Base-by-base conservation (phyloP, 345 rosid genomes). In the Sonneratia caseolaris region DNA sequence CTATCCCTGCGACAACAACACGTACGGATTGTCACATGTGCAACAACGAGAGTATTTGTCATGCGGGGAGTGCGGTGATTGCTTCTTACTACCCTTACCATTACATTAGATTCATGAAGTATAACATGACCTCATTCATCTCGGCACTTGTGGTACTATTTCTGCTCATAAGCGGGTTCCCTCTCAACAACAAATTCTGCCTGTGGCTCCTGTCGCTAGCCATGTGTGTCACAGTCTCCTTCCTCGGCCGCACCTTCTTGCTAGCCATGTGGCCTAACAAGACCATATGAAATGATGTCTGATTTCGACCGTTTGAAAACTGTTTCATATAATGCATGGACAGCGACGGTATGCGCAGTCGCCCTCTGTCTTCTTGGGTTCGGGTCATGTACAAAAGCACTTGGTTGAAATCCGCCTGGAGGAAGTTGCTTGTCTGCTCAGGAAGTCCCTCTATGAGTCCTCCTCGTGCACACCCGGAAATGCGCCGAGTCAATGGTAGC, bases 81-180 rank as follows among this genome's bases (percentile, higher is more conserved):
- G 45, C 9, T 38, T 65, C 14, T n/a, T 35, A 35, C 43, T 14
- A 65, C 22, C n/a, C 3, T 19, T 2, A 22, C 11, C 3, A 59
- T 1, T 67, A 3, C 51, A 2, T 6, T 9, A 1, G 9, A 24
- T 67, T 67, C 51, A 40, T 67, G 27, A 45, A 18, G 35, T 67
- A 38, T 35, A 14, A 67, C 70, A 67, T 45, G 43, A 35, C 42
- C 12, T 67, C 70, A 21, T 67, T 67, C 51, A 16, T 67, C 32
- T 6, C 5, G 14, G 32, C 68, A 10, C 45, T 67, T 6, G 12
- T 40, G 27, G 70, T 67, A 22, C 0, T 67, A 47, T 38, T 67
- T 51, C 51, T 67, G 16, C 51, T 67, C 13, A 10, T 67, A 19
- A 67, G 45, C 51, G 70, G 70, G 51, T 67, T 67, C 14, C 70